Evolutionary conservation across 306 rosid genomes (phyloP), one percentile per base, ranked within the genome.

Genomic region (Ceratonia siliqua): DNA sequence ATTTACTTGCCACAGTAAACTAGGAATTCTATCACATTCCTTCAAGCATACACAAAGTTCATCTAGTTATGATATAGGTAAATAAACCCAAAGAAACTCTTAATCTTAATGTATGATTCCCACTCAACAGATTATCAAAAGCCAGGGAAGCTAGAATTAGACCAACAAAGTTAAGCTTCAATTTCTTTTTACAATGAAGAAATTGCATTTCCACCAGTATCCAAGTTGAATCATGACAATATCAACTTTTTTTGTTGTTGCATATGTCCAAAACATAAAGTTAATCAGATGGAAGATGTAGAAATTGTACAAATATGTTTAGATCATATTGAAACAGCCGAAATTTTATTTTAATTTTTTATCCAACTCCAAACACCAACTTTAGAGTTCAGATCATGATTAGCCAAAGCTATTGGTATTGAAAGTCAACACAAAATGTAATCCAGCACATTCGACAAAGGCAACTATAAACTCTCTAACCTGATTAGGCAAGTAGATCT

Each of bases 361-460:
- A 68, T 33, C 8, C 12, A 15, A 39, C 25, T 36, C 9, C 27
- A 5, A 17, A 41, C 35, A 17, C 54, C 33, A 53, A 72, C 77
- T 53, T 39, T 5, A 50, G 5, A 62, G 18, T 30, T 41, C 9
- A 32, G 59, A 53, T 30, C 50, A 76, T 56, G n/a, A 53, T 70
- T 71, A 41, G 32, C 54, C 22, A 17, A 9, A 48, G 15, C 73
- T 11, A 70, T 72, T 78, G 74, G 73, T 21, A 22, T 62, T 43
- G 52, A 62, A 78, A 71, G 30, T 53, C 30, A 53, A 53, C 77
- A 41, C 32, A 38, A 39, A 2, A 5, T 38, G 45, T 24, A 41
- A 62, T 39, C 62, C 32, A 71, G 1, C 52, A 33, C 38, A 62
- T 50, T 70, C 56, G 59, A 70, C 73, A 71, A 72, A 71, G 68